Conservation (phyloP, 148 eudicot species). For the Nyssa sinensis region DNA sequence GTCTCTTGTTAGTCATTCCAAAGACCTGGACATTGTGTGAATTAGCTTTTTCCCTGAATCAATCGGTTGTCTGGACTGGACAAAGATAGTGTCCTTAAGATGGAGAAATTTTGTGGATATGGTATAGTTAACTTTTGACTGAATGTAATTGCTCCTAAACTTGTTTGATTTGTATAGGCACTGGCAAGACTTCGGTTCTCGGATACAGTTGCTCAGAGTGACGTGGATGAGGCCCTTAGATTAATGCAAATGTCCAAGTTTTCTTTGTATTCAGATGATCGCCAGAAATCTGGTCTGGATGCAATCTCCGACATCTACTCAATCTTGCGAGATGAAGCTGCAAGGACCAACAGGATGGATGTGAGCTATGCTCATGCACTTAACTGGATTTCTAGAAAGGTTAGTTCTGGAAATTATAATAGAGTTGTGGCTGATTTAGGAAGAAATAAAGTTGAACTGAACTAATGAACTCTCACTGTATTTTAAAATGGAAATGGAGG, state of each 20-base stretch:
- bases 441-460: not conserved
- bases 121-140: too few relatives aligned
- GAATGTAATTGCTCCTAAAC: not conserved
- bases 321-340: slow-evolving; percentile 94
- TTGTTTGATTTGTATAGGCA: slow-evolving; percentile 47
- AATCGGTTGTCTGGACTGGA: not conserved
- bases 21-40: not conserved
- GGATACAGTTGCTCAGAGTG: slow-evolving; percentile 84
- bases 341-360: slow-evolving; percentile 72
- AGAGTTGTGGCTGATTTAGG: not conserved
- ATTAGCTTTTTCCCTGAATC: not conserved
- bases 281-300: slow-evolving; percentile 92
- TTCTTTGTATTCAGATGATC: slow-evolving; percentile 96
- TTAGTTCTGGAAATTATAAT: slow-evolving; percentile 23
- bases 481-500: slow-evolving; percentile 5
- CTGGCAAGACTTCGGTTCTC: slow-evolving; percentile 96
- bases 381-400: slow-evolving; percentile 99
- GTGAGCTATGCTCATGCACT: slow-evolving; percentile 92
- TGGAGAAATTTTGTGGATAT: not conserved
- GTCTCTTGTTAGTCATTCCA: too few relatives aligned
- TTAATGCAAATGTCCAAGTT: slow-evolving; percentile 98
- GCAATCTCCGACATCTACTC: slow-evolving; percentile 97
- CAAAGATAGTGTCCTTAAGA: not conserved
- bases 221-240: slow-evolving; percentile 92
- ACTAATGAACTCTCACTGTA: not conserved